These are phyloP conservation scores for Curvularia eragrostidis DNA, from an alignment of 2,329 filamentous ascomycete genomes.

Conservation along the genomic window DNA sequence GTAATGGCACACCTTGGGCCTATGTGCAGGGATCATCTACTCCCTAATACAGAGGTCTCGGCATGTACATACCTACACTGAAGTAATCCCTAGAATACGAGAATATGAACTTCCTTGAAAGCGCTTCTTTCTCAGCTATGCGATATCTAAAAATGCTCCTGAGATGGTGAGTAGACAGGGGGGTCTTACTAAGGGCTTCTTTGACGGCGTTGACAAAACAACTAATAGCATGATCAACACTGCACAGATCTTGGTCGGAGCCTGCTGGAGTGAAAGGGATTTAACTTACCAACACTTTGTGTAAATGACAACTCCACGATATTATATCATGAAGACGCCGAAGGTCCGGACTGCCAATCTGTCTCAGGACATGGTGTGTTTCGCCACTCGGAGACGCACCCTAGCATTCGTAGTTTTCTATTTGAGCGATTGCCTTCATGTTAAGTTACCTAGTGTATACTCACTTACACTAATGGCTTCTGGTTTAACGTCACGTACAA, in stretches of 20 bases:
- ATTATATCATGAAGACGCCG: not conserved
- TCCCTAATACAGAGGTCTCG: not conserved
- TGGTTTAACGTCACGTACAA: too few relatives aligned
- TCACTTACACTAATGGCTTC: too few relatives aligned
- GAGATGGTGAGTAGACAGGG: not conserved
- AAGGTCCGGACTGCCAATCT: not conserved
- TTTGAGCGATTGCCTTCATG: too few relatives aligned
- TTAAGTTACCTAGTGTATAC: too few relatives aligned
- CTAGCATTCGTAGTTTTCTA: not conserved
- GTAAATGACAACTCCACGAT: not conserved
- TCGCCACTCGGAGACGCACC: not conserved
- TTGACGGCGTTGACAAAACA: not conserved
- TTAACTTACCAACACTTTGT: not conserved
- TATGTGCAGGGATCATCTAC: not conserved
- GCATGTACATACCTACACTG: not conserved
- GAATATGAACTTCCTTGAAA: not conserved
- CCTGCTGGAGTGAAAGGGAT: not conserved
- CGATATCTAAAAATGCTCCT: not conserved
- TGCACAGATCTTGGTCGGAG: not conserved
- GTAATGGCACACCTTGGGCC: too few relatives aligned
- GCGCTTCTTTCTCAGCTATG: not conserved
- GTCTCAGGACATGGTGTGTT: conserved; percentile 4
- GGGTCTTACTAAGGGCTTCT: not conserved
- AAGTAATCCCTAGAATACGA: not conserved
- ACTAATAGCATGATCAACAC: not conserved